Evolutionary conservation across 1,284 basidiomycete species (phyloP).

Genomic region (Malassezia vespertilionis): DNA sequence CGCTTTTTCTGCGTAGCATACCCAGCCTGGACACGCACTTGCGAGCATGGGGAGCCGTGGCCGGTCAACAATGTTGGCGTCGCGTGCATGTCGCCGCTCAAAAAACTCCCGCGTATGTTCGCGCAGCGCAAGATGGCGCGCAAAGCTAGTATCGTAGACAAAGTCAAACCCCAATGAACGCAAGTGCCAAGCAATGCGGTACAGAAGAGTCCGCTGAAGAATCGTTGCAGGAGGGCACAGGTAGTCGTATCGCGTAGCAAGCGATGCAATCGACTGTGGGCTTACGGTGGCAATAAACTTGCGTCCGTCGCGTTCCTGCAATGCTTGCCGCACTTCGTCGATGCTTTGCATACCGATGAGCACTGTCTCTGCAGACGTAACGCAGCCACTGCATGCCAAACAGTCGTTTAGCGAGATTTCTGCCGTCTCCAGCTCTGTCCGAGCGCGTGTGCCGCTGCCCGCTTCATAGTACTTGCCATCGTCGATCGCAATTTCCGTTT

Average conservation of each 20-base stretch:
- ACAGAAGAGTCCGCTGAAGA: constrained; percentile 47
- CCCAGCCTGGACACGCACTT: constrained; percentile 95
- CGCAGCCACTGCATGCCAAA: constrained; percentile 86
- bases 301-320: constrained; percentile 14
- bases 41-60: constrained; percentile 71
- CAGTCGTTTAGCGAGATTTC: constrained; percentile 94
- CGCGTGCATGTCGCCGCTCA: constrained; percentile 20
- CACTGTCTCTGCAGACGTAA: constrained; percentile 93
- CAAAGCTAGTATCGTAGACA: constrained; percentile 88
- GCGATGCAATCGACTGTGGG: constrained; percentile 81
- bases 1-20: constrained; percentile 97
- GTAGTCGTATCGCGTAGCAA: constrained; percentile 37
- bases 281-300: constrained; percentile 50
- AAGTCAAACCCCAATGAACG: constrained; percentile 57
- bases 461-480: constrained; percentile 66
- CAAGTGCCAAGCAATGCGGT: constrained; percentile 51
- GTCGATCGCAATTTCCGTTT: constrained; percentile 78
- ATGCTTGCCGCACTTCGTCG: constrained; percentile 62
- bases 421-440: constrained; percentile 51
- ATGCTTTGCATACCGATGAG: constrained; percentile 95
- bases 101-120: constrained; percentile 73
- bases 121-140: constrained; percentile 69
- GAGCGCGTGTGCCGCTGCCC: constrained; percentile 16
- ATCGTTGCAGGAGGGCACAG: constrained; percentile 8
- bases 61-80: constrained; percentile 7